A percentile compares a stretch with the other conserved stretches of the same genome.
Conservation (phyloP, 306 rosid species). For the Sphenostylis stenocarpa region DNA sequence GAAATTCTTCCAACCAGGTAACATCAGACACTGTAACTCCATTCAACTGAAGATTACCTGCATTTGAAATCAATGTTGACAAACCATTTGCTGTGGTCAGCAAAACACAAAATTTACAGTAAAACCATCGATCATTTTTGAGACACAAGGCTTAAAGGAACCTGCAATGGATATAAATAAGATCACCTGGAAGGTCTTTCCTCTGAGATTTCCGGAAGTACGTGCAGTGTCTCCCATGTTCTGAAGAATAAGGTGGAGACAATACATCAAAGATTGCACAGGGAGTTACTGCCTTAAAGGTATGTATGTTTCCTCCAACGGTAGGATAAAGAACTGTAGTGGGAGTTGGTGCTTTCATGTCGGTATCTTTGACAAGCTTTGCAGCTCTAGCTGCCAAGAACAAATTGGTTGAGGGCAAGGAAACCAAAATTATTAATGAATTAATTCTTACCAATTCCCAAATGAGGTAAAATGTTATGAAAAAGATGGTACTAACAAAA, state of each 20-base stretch:
- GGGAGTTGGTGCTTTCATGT: conserved; percentile 77
- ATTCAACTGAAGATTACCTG: conserved; percentile 54
- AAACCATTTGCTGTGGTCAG: background rate
- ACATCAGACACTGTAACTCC: conserved; percentile 58
- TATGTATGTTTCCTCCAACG: conserved; percentile 88
- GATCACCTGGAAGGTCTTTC: conserved; percentile 76
- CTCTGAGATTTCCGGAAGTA: conserved; percentile 74
- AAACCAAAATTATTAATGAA: conserved; percentile 4
- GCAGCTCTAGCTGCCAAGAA: conserved; percentile 81
- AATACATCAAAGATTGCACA: conserved; percentile 89
- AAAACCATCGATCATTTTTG: conserved; percentile 6
- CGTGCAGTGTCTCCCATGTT: conserved; percentile 78
- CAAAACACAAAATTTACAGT: background rate
- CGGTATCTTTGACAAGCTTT: conserved; percentile 67
- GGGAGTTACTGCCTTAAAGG: conserved; percentile 80
- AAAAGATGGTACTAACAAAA: background rate
- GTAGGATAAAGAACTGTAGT: conserved; percentile 85
- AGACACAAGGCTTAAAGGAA: background rate
- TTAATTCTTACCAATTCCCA: background rate
- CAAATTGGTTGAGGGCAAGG: conserved; percentile 8
- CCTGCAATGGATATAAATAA: background rate
- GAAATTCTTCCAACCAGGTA: conserved; percentile 87
- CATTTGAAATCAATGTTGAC: conserved; percentile 18
- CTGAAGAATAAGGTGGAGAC: conserved; percentile 89
- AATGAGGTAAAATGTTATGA: background rate